Percentiles rank a stretch among this genome's conserved stretches.
These are phyloP conservation scores for Tulasnella sp. DNA, from an alignment of 768 basidiomycete species.

Conservation along the genomic window DNA sequence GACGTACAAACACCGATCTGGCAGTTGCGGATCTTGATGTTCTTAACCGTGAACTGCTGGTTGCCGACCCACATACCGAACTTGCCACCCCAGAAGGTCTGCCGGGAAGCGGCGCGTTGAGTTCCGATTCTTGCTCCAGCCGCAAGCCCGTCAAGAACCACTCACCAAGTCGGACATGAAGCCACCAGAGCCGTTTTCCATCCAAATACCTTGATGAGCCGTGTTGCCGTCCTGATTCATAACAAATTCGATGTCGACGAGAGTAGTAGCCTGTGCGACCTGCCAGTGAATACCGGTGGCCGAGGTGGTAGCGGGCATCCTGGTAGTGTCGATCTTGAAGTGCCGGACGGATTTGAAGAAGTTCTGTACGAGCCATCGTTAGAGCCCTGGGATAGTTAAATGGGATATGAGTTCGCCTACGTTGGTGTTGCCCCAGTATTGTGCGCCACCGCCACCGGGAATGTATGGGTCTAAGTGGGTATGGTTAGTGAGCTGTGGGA, in stretches of 20 bases:
- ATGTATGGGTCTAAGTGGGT: constrained; percentile 21
- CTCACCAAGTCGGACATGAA: constrained; percentile 34
- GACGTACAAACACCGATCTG: constrained; percentile 20
- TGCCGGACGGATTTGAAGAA: no score
- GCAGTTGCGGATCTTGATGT: no score
- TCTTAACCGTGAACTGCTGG: no score
- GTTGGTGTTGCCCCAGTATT: constrained; percentile 9
- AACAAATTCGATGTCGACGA: no score
- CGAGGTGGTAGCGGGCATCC: constrained; percentile 48
- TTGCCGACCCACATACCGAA: constrained; percentile 70
- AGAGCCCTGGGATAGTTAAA: no score
- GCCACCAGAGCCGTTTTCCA: no score
- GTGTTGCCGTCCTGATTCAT: no score
- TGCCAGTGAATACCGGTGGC: constrained; percentile 75
- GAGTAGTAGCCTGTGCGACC: no score
- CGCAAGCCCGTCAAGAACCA: neutral
- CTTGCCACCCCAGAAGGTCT: constrained; percentile 34
- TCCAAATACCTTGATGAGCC: no score
- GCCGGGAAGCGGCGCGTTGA: neutral
- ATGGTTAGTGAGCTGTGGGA: neutral
- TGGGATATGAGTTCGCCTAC: neutral
- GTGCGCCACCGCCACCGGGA: constrained; percentile 9
- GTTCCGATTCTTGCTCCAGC: constrained; percentile 26
- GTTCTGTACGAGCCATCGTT: constrained; percentile 37
- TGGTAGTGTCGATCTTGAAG: constrained; percentile 62